Base-by-base conservation (phyloP, 2,329 filamentous ascomycete genomes). In the Plectosphaerella sp. region DNA sequence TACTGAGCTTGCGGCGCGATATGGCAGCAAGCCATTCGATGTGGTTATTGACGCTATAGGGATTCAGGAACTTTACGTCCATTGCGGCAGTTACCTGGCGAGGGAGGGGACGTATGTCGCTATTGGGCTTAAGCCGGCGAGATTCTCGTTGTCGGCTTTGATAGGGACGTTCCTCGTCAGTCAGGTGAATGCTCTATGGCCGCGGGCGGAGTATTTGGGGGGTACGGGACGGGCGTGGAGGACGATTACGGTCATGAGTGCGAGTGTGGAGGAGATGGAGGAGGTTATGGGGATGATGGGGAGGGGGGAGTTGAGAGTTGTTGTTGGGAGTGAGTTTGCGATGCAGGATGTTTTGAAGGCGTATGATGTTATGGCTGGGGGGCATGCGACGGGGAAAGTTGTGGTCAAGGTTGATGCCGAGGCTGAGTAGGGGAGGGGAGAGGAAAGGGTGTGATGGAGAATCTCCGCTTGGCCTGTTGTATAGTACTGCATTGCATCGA, bases 1-100 rank as follows among this genome's bases (percentile, higher is more conserved):
- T 1, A 55, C 60, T 0, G 56, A 69, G 33, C 62, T 79, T 9
- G 59, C 62, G 0, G 50, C 59, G 8, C 48, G 58, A 45, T 76
- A 67, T 58, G 60, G 56, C 4, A 36, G 55, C 20, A 33, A 56
- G n/a, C 54, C 65, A 1, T 71, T 74, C 45, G 68, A 79, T 58
- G 59, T 72, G 43, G 71, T 81, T 49, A 68, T 80, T 45, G 79
- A 82, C 57, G 75, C 72, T 45, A 68, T 75, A 5, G 78, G 79
- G 12, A 69, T 69, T 20, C 74, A 79, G 45, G 60, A 72, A 2
- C 63, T 82, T 18, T 81, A 74, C 58, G 52, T 58, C 9, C 54
- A 71, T 18, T 72, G 66, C 8, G 58, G 69, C 1, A 37, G 50
- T 4, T 79, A 73, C 53, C 66, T 79, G 35, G 63, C 66, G 39